Evolutionary conservation across 805 yeast genomes (phyloP).

Genomic region (Aciculoconidium aculeatum): DNA sequence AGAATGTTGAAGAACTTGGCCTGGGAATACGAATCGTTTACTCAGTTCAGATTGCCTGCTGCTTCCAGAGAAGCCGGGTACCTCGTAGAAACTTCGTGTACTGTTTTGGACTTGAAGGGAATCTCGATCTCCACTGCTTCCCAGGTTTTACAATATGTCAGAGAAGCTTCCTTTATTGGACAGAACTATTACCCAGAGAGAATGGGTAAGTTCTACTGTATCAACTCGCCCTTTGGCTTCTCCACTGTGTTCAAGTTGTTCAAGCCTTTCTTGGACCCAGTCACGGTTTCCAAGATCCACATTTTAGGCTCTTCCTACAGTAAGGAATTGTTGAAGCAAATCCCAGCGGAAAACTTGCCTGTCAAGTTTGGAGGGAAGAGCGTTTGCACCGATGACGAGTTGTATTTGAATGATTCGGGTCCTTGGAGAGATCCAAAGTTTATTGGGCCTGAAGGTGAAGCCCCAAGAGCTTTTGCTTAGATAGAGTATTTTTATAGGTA

Average conservation of each 20-base stretch:
- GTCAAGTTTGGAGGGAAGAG: slow-evolving; percentile 84
- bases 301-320: slow-evolving; percentile 76
- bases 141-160: slow-evolving; percentile 80
- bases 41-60: slow-evolving; percentile 81
- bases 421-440: slow-evolving; percentile 93
- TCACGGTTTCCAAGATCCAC: slow-evolving; percentile 91
- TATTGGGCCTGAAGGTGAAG: slow-evolving; percentile 95
- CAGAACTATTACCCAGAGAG: slow-evolving; percentile 98
- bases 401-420: slow-evolving; percentile 84
- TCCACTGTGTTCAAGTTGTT: slow-evolving; percentile 87
- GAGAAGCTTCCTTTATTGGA: slow-evolving; percentile 90
- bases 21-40: slow-evolving; percentile 96
- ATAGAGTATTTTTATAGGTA: neutral
- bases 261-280: slow-evolving; percentile 95
- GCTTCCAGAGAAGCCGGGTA: slow-evolving; percentile 77
- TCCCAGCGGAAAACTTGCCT: slow-evolving; percentile 91
- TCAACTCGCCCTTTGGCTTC: slow-evolving; percentile 97
- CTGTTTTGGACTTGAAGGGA: slow-evolving; percentile 92
- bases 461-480: slow-evolving; percentile 46
- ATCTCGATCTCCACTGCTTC: slow-evolving; percentile 80
- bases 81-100: slow-evolving; percentile 92
- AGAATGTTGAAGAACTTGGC: slow-evolving; percentile 94
- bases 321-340: slow-evolving; percentile 81
- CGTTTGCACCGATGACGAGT: slow-evolving; percentile 65
- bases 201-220: slow-evolving; percentile 95